Conservation (phyloP, 1,139 yeast species). For the Taphrina flavorubra region DNA sequence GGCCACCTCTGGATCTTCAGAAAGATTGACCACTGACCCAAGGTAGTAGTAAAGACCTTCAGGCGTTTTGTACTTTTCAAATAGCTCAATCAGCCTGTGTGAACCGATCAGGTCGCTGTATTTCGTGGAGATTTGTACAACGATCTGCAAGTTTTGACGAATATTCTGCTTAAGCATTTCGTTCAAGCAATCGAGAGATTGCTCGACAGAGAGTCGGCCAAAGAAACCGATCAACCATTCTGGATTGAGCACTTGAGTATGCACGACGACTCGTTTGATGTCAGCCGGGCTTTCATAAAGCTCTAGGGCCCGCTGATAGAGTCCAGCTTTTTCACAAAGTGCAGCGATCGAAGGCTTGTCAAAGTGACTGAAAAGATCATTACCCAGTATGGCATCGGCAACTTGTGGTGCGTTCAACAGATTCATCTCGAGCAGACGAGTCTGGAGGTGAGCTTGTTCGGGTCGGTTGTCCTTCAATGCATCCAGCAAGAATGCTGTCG, state of each 20-base stretch:
- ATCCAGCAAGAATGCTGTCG: constrained; percentile 96
- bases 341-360: constrained; percentile 92
- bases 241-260: constrained; percentile 81
- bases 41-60: constrained; percentile 95
- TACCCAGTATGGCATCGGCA: constrained; percentile 97
- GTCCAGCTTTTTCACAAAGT: constrained; percentile 91
- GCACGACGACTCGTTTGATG: constrained; percentile 90
- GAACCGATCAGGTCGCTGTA: constrained; percentile 94
- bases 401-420: constrained; percentile 97
- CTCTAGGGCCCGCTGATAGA: constrained; percentile 86
- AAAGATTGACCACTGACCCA: constrained; percentile 88
- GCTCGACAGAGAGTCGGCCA: constrained; percentile 93
- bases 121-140: constrained; percentile 95
- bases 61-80: constrained; percentile 87
- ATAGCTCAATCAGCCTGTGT: constrained; percentile 77
- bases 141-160: constrained; percentile 88
- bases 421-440: constrained; percentile 90
- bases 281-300: constrained; percentile 94
- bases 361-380: constrained; percentile 92
- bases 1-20: constrained; percentile 93
- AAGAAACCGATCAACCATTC: constrained; percentile 94
- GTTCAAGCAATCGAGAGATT: constrained; percentile 82
- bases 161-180: constrained; percentile 82
- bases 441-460: constrained; percentile 94
- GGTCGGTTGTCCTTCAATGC: constrained; percentile 94